phyloP scores from a whole-genome alignment of 2,329 filamentous ascomycete genomes.

The Colletotrichum shisoi region DNA sequence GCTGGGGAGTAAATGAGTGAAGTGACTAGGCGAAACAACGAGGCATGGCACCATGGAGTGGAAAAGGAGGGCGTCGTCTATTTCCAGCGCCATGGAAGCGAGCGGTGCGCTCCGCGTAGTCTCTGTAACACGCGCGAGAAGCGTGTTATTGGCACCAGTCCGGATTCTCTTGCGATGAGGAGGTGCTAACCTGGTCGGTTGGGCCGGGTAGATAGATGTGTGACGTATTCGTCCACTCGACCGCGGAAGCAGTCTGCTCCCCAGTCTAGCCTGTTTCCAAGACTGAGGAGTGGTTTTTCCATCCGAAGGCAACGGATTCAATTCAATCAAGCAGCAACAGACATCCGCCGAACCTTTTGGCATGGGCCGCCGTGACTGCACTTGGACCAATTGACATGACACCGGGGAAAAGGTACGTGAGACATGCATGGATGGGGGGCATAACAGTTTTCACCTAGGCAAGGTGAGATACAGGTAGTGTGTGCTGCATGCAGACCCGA shows the following conservation, averaged over 20 bases:
- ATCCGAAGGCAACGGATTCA: conserved; percentile 24
- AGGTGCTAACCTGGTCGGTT: conserved; percentile 18
- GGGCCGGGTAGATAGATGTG: not conserved
- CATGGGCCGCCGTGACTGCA: conserved; percentile 9
- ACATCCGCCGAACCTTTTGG: conserved; percentile 24
- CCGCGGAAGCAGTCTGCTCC: not conserved
- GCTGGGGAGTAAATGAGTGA: not conserved
- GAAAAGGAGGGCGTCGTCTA: conserved; percentile 15
- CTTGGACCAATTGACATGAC: conserved; percentile 29
- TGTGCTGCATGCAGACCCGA: not conserved
- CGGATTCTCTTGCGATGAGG: not conserved
- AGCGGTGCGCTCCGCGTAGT: not conserved
- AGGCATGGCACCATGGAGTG: conserved; percentile 12
- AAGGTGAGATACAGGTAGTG: too few relatives aligned
- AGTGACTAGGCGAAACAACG: not conserved
- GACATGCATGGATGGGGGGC: conserved; percentile 12
- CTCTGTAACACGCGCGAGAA: not conserved
- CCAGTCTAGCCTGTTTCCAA: conserved; percentile 35
- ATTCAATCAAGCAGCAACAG: conserved; percentile 3
- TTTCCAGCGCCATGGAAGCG: conserved; percentile 10
- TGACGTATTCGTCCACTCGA: conserved; percentile 31
- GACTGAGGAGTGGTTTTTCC: conserved; percentile 20
- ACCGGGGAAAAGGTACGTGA: conserved; percentile 4
- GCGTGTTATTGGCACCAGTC: not conserved
- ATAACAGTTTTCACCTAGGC: not conserved